Evolutionary conservation across 164 flowering plant species (phyloP).

Genomic region (Magnolia kwangsiensis): DNA sequence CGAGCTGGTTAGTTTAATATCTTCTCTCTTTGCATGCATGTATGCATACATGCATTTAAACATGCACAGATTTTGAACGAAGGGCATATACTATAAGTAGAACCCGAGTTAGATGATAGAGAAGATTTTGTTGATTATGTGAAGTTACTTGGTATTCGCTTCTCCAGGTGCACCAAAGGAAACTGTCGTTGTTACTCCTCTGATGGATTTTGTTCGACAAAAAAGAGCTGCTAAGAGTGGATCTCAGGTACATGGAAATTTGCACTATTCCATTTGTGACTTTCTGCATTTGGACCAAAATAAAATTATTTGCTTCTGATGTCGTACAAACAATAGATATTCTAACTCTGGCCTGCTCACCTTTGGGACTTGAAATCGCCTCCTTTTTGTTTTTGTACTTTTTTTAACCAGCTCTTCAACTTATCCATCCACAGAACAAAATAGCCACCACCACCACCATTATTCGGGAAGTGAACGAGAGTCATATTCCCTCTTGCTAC

Average conservation of each 20-base stretch:
- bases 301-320: too few species aligned
- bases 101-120: background rate
- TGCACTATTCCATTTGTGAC: background rate
- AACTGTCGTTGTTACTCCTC: conserved; percentile 63
- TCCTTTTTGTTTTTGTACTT: too few species aligned
- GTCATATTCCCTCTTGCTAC: too few species aligned
- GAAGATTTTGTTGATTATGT: background rate
- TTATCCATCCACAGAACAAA: too few species aligned
- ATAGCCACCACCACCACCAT: too few species aligned
- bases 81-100: background rate
- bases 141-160: background rate
- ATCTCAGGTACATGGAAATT: conserved; percentile 48
- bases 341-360: too few species aligned
- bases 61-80: background rate
- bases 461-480: too few species aligned
- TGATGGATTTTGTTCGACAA: conserved; percentile 91
- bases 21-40: background rate
- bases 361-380: too few species aligned
- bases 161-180: conserved; percentile 65
- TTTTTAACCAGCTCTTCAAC: too few species aligned
- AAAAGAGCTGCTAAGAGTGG: conserved; percentile 84
- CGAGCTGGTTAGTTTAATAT: conserved; percentile 57
- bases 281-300: background rate
- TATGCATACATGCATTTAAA: background rate
- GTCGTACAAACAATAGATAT: too few species aligned